Percentiles rank a stretch among this genome's conserved stretches.
phyloP scores from a whole-genome alignment of 1,139 yeast genomes.

The Debaryomyces subglobosus region DNA sequence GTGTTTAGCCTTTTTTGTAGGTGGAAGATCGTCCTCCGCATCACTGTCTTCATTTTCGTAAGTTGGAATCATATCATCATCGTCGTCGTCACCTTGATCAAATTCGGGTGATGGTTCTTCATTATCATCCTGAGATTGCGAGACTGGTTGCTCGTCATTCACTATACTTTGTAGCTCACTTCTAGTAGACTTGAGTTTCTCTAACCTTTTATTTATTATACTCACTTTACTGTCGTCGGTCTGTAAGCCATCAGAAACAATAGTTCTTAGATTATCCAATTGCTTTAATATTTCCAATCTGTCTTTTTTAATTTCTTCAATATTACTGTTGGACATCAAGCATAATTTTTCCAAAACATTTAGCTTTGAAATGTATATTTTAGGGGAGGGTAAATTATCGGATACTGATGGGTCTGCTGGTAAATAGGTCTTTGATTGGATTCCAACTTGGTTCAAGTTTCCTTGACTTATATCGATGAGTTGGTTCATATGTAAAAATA shows the following conservation, averaged over 20 bases:
- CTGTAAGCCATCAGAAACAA: slow-evolving; percentile 45
- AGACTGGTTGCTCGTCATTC: slow-evolving; percentile 23
- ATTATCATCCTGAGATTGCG: slow-evolving; percentile 10
- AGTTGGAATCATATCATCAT: slow-evolving; percentile 34
- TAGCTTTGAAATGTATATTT: slow-evolving; percentile 49
- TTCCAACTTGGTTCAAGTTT: slow-evolving; percentile 45
- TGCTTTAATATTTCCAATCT: slow-evolving; percentile 44
- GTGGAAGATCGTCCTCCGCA: slow-evolving; percentile 25
- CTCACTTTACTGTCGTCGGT: slow-evolving; percentile 48
- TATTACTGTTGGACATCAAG: slow-evolving; percentile 35
- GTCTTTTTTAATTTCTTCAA: slow-evolving; percentile 41
- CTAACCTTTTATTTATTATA: slow-evolving; percentile 44
- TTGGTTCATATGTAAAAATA: slow-evolving; percentile 32
- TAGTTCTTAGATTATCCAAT: slow-evolving; percentile 43
- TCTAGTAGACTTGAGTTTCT: slow-evolving; percentile 41
- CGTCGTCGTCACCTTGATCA: slow-evolving; percentile 28
- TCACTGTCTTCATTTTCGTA: slow-evolving; percentile 38
- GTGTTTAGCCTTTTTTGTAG: slow-evolving; percentile 25
- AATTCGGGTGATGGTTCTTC: slow-evolving; percentile 26
- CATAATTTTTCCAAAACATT: slow-evolving; percentile 48
- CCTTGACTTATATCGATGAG: slow-evolving; percentile 37
- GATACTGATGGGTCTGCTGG: slow-evolving; percentile 44
- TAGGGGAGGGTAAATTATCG: slow-evolving; percentile 56
- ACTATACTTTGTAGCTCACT: slow-evolving; percentile 50
- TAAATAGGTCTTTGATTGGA: slow-evolving; percentile 46